Percentiles rank a stretch among this genome's conserved stretches.
Evolutionary conservation across 75 land plant species (phyloP).

Genomic region (Pinus tabuliformis): DNA sequence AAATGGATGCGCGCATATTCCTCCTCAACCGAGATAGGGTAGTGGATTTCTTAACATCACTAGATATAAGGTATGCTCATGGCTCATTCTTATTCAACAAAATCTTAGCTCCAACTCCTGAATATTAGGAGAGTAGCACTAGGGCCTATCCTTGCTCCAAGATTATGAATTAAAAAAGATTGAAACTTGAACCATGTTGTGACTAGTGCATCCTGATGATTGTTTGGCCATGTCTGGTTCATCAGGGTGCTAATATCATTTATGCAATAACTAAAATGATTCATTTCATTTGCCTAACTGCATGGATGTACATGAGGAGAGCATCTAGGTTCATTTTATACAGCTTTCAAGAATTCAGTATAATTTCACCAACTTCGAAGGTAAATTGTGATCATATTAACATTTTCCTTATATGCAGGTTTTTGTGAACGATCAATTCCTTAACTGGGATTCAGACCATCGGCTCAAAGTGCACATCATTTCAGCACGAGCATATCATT

Average conservation of each 20-base stretch:
- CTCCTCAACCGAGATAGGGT: slow-evolving; percentile 50
- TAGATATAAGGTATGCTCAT: slow-evolving; percentile 28
- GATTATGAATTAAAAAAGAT: neutral
- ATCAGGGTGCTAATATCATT: neutral
- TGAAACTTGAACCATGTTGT: neutral
- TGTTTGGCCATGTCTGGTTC: neutral
- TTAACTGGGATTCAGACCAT: slow-evolving; percentile 49
- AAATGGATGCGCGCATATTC: slow-evolving; percentile 52
- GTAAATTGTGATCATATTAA: neutral
- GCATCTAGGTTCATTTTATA: neutral
- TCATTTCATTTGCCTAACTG: neutral
- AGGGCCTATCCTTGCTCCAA: neutral
- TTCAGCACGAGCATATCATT: slow-evolving; percentile 51
- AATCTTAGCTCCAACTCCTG: neutral
- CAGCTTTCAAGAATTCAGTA: neutral
- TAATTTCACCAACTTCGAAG: neutral
- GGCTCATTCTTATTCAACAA: neutral
- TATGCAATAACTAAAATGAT: neutral
- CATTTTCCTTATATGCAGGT: slow-evolving; percentile 15
- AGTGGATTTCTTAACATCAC: slow-evolving; percentile 46
- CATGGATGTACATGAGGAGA: neutral
- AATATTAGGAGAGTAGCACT: neutral
- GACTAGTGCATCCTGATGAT: neutral
- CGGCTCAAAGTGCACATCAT: slow-evolving; percentile 47
- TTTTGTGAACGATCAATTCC: slow-evolving; percentile 49